Conservation (phyloP, 108 stramenopile species). For the Nitzschia sp. region DNA sequence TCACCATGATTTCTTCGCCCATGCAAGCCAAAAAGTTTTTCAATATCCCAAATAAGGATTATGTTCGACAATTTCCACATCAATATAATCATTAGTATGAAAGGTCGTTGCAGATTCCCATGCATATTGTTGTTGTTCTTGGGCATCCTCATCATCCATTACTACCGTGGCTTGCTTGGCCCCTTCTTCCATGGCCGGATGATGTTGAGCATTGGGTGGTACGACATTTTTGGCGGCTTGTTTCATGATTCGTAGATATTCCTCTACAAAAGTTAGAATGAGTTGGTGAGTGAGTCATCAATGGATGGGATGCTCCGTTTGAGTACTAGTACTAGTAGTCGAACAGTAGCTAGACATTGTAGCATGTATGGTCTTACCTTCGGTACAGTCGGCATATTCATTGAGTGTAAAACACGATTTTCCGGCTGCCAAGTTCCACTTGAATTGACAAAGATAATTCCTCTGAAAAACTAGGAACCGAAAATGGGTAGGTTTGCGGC, state of each 20-base stretch:
- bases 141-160: no score
- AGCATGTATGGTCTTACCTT: not conserved
- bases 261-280: not conserved
- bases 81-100: slow-evolving; percentile 7
- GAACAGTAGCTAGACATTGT: not conserved
- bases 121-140: not conserved
- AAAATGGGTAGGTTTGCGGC: not conserved
- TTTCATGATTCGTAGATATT: not conserved
- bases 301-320: no score
- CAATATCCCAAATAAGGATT: no score
- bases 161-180: not conserved
- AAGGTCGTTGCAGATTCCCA: not conserved
- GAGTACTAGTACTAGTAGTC: no score
- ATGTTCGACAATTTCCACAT: not conserved
- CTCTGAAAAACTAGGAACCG: slow-evolving; percentile 2
- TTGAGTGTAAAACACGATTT: not conserved
- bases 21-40: no score
- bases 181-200: not conserved
- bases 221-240: not conserved
- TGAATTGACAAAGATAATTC: not conserved
- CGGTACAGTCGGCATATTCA: slow-evolving; percentile 2
- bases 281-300: not conserved
- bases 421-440: slow-evolving; percentile 3
- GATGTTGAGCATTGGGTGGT: not conserved
- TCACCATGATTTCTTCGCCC: no score